Percentiles rank a stretch among this genome's conserved stretches.
These are phyloP conservation scores for Opeltia flavorubescens DNA, from an alignment of 495 filamentous ascomycete genomes.

Conservation along the genomic window DNA sequence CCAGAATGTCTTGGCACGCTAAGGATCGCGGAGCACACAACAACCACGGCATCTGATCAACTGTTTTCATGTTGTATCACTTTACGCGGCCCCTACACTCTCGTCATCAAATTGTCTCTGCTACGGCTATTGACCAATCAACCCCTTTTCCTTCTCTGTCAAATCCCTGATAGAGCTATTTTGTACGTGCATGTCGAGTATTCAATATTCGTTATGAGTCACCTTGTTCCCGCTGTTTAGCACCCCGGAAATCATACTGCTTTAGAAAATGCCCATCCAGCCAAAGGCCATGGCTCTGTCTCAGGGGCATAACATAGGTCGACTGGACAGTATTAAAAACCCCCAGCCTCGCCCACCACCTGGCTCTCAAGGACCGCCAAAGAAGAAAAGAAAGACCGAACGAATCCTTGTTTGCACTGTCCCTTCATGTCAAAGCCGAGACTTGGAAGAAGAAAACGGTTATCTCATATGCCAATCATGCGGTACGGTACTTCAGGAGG, in stretches of 20 bases:
- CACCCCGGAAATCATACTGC: not conserved
- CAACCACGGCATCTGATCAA: not conserved
- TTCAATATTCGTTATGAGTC: no score
- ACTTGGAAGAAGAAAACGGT: slow-evolving; percentile 37
- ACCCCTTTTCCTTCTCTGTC: not conserved
- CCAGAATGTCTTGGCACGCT: not conserved
- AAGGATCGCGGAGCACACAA: not conserved
- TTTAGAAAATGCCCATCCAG: not conserved
- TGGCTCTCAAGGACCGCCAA: not conserved
- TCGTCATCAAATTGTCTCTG: no score
- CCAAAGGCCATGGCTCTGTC: not conserved
- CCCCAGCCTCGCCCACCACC: slow-evolving; percentile 12
- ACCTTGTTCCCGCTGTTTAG: not conserved
- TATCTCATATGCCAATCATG: slow-evolving; percentile 61
- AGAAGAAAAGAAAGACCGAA: not conserved
- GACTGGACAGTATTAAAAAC: slow-evolving; percentile 18
- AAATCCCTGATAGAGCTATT: no score
- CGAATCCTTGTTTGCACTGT: slow-evolving; percentile 21
- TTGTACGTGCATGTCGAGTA: no score
- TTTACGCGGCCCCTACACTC: no score
- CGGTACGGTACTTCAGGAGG: slow-evolving; percentile 65
- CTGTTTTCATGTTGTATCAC: not conserved
- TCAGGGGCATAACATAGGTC: slow-evolving; percentile 1
- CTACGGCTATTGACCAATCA: no score
- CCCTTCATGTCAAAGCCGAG: slow-evolving; percentile 31